Base-by-base conservation (phyloP, 106 monocot species). In the Allium fistulosum region DNA sequence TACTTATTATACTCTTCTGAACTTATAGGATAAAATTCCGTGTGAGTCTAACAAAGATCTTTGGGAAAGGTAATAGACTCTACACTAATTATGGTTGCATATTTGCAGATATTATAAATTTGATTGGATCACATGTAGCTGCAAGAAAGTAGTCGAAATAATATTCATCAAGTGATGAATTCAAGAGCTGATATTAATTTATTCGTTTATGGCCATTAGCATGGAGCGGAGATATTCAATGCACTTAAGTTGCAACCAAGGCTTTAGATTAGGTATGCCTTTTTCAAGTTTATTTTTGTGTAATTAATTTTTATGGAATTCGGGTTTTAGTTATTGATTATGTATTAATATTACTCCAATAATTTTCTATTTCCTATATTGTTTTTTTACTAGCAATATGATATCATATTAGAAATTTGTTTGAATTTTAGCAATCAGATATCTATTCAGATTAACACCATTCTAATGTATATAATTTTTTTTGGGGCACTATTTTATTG, bases 31-130 rank as follows among this genome's bases (percentile, higher is more conserved):
- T 57, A 69, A 75, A 62, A 65, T 75, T 58, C 26, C 75, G n/a
- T 57, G 59, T 67, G 75, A 75, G 48, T 65, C 75, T 47, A 80
- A 80, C 49, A 76, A 59, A 48, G 64, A 37, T 48, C 80, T 80
- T 66, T 15, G 26, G 71, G 17, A 50, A 75, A 67, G 62, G 80
- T 80, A 76, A 74, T 4, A 53, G 2, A 15, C 5, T 11, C 53
- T 53, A 53, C 53, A 53, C 53, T 53, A 2, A 15, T 15, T 2
- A 28, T 3, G 3, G 28, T 4, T 53, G 10, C 53, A 11, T 2
- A 53, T 6, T 2, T 53, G 73, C 28, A 0, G 6, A 13, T 1
- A 11, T 17, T 4, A 8, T 46, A 37, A 65, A 63, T 22, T 70
- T 17, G 8, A 14, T 58, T 48, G 12, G 28, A 8, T 13, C 4